These are phyloP conservation scores for Phytopythium helicoides DNA, from an alignment of 352 stramenopile genomes.

Conservation along the genomic window DNA sequence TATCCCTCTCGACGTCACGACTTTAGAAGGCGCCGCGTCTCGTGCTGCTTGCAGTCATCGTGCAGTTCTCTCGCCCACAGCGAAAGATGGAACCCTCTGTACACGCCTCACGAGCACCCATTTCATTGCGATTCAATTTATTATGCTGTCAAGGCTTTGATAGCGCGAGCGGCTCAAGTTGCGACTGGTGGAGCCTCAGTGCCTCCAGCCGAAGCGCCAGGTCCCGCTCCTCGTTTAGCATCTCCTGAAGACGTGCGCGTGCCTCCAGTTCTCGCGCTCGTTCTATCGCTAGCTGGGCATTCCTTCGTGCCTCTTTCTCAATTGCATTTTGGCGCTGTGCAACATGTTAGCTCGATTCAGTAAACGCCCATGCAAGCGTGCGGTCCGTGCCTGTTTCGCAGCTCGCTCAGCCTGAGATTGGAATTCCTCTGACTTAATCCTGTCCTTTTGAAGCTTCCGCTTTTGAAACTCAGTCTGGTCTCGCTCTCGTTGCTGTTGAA, in stretches of 20 bases:
- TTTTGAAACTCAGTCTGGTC: conserved; percentile 40
- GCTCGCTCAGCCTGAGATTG: conserved; percentile 25
- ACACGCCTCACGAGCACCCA: too few species aligned
- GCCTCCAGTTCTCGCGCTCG: conserved; percentile 40
- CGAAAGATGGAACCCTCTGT: too few species aligned
- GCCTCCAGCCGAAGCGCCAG: conserved; percentile 48
- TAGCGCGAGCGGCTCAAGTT: conserved; percentile 32
- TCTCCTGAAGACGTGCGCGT: conserved; percentile 29
- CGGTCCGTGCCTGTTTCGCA: conserved; percentile 31
- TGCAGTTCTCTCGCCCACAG: too few species aligned
- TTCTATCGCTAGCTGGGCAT: conserved; percentile 32
- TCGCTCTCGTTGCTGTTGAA: conserved; percentile 34
- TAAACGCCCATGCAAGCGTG: not conserved
- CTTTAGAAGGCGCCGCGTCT: too few species aligned
- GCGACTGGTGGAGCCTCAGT: conserved; percentile 50
- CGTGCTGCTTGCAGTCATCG: too few species aligned
- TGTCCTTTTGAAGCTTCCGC: conserved; percentile 34
- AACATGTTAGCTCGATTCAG: not conserved
- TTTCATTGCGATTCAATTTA: too few species aligned
- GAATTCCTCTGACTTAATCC: conserved; percentile 48
- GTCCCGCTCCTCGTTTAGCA: conserved; percentile 60
- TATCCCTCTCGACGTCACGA: too few species aligned
- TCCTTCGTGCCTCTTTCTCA: conserved; percentile 30
- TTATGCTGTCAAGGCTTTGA: not conserved
- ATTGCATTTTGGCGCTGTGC: conserved; percentile 38